Evolutionary conservation across 2,329 filamentous ascomycete genomes (phyloP).

Genomic region (Colletotrichum tofieldiae): DNA sequence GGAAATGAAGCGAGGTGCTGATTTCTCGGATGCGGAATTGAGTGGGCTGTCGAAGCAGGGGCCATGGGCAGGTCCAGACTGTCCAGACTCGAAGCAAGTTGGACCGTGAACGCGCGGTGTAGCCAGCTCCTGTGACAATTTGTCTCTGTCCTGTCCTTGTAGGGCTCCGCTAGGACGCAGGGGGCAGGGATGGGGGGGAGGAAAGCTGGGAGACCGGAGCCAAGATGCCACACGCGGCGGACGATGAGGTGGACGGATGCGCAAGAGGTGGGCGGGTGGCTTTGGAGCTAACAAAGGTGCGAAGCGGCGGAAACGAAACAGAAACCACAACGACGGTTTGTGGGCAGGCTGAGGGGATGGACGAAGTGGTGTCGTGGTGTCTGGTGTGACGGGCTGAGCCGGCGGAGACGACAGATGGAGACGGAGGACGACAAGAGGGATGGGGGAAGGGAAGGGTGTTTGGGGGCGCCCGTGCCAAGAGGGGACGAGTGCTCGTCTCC

Average conservation of each 20-base stretch:
- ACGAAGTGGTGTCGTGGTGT: not conserved
- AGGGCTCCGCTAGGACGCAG: slow-evolving; percentile 37
- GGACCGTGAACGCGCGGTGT: slow-evolving; percentile 36
- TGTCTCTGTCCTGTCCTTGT: slow-evolving; percentile 39
- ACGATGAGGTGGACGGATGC: not conserved
- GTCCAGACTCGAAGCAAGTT: slow-evolving; percentile 26
- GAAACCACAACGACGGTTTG: slow-evolving; percentile 29
- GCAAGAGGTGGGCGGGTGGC: slow-evolving; percentile 13
- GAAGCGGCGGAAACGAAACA: slow-evolving; percentile 37
- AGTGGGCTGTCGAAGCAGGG: slow-evolving; percentile 36
- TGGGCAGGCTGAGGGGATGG: slow-evolving; percentile 12
- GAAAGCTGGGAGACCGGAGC: slow-evolving; percentile 18
- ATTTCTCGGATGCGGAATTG: slow-evolving; percentile 15
- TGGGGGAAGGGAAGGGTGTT: slow-evolving; percentile 12
- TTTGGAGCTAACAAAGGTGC: slow-evolving; percentile 13
- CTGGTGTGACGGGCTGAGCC: slow-evolving; percentile 29
- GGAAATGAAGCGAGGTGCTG: slow-evolving; percentile 11
- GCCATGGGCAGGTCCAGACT: slow-evolving; percentile 25
- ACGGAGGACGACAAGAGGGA: not conserved
- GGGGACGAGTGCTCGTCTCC: slow-evolving; percentile 11
- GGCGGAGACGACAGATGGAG: slow-evolving; percentile 9
- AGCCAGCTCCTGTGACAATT: slow-evolving; percentile 32
- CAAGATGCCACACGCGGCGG: slow-evolving; percentile 15
- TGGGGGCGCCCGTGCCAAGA: slow-evolving; percentile 26
- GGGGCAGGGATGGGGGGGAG: slow-evolving; percentile 26